These are phyloP conservation scores for Globisporangium solare DNA, from an alignment of 352 stramenopile genomes.

Conservation along the genomic window DNA sequence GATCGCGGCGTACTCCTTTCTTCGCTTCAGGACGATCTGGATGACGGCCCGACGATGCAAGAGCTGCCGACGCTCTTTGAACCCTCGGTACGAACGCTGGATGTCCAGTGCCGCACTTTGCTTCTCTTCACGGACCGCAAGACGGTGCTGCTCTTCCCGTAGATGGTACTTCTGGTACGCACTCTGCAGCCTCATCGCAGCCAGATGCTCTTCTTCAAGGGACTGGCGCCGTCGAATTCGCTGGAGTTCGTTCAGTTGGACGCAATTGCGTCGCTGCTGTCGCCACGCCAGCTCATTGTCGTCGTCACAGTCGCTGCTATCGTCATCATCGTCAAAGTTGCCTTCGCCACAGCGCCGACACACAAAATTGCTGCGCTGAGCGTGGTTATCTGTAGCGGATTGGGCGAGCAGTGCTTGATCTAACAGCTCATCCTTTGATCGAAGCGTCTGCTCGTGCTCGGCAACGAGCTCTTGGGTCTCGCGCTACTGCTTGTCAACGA, in stretches of 20 bases:
- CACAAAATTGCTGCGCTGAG: background rate
- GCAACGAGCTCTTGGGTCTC: constrained; percentile 15
- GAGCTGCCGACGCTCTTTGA: constrained; percentile 36
- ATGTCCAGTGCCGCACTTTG: constrained; percentile 54
- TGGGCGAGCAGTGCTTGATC: constrained; percentile 10
- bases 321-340: constrained; percentile 15
- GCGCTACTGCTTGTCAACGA: constrained; percentile 26
- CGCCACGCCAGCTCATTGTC: constrained; percentile 31
- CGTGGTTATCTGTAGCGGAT: background rate
- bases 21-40: constrained; percentile 34
- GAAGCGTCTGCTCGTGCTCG: constrained; percentile 10
- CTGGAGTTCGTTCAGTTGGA: constrained; percentile 8
- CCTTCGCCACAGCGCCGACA: background rate
- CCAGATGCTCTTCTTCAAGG: constrained; percentile 42
- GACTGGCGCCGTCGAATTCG: constrained; percentile 24
- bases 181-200: constrained; percentile 41
- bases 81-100: constrained; percentile 60
- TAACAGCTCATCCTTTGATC: constrained; percentile 21
- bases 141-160: constrained; percentile 44
- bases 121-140: constrained; percentile 41
- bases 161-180: constrained; percentile 59
- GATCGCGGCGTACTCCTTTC: constrained; percentile 47
- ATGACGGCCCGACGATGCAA: constrained; percentile 55
- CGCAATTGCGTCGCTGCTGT: constrained; percentile 21
- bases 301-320: constrained; percentile 12